Evolutionary conservation across 2,329 filamentous ascomycete genomes (phyloP), one percentile per base, ranked within the genome.

Genomic region (Rutstroemia sydowiana): DNA sequence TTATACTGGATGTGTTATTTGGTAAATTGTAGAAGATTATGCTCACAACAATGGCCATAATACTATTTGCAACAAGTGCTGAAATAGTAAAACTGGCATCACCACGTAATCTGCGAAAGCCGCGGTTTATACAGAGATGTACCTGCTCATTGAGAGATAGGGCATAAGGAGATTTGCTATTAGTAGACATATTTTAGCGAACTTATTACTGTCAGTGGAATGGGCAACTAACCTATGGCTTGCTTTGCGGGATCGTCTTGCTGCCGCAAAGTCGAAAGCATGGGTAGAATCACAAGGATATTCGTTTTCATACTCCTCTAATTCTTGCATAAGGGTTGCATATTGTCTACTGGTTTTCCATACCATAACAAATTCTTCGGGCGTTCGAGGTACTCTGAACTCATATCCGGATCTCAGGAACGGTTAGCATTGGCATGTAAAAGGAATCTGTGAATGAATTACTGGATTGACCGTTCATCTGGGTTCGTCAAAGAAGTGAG

Each of bases 91-190:
- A 52, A 5, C 49, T 88, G 57, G 93, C 72, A 63, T 96, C 90
- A 45, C 85, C 87, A 52, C 75, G 77, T 14, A 96, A 74, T 48
- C 91, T 81, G 63, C 81, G 80, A 72, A 85, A 92, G 13, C 88
- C 90, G 65, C 92, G 84, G 74, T 81, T 82, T 47, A 95, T 74
- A 66, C 91, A 95, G n/a, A 96, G 80, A 53, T 77, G 68, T 55
- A 95, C 69, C 68, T 97, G 91, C 66, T 91, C 82, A 3, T 54
- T 48, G 60, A 85, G 87, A 0, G 88, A 91, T 23, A 95, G 73
- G 0, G 88, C 95, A 68, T 85, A 96, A 0, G 91, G 89, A 1
- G 88, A 93, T 66, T 79, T 79, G 48, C 75, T 67, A 3, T 87
- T 84, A 65, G 43, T 48, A 13, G 14, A 11, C 8, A 8, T 9